These are phyloP conservation scores for Epithele typhae DNA, from an alignment of 768 basidiomycete species.

Conservation along the genomic window DNA sequence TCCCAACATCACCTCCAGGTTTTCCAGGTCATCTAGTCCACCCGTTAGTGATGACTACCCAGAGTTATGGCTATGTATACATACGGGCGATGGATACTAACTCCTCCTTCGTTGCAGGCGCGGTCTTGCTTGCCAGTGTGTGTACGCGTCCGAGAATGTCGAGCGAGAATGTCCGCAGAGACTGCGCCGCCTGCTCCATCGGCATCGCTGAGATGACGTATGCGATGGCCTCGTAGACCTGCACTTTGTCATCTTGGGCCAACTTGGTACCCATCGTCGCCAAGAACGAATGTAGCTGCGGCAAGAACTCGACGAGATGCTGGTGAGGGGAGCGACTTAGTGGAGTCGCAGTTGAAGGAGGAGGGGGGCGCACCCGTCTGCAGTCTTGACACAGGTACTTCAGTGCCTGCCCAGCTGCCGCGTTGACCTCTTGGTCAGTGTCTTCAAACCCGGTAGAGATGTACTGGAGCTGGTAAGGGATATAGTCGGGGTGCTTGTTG, in stretches of 20 bases:
- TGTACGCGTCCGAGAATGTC: constrained; percentile 83
- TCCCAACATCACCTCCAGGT: constrained; percentile 86
- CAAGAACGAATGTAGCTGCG: constrained; percentile 88
- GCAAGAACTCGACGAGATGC: constrained; percentile 90
- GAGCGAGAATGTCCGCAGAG: constrained; percentile 79
- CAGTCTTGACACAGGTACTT: constrained; percentile 98
- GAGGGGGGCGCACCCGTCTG: constrained; percentile 54
- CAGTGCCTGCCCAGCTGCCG: constrained; percentile 93
- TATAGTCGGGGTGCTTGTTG: constrained; percentile 81
- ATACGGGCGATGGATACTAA: constrained; percentile 63
- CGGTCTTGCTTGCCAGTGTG: constrained; percentile 48
- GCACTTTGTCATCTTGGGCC: constrained; percentile 79
- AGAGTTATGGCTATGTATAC: constrained; percentile 22
- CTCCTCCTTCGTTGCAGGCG: constrained; percentile 63
- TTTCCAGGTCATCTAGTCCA: constrained; percentile 80
- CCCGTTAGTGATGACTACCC: neutral
- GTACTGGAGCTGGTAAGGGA: constrained; percentile 82
- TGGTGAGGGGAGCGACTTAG: constrained; percentile 26
- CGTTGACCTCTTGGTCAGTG: constrained; percentile 73
- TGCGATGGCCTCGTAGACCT: constrained; percentile 94
- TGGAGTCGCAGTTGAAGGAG: neutral
- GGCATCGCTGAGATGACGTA: constrained; percentile 94
- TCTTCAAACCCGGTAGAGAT: constrained; percentile 90
- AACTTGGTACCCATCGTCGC: constrained; percentile 75
- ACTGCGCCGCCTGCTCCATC: constrained; percentile 81